Conservation (phyloP, 345 rosid species). For the Clarkia xantiana region DNA sequence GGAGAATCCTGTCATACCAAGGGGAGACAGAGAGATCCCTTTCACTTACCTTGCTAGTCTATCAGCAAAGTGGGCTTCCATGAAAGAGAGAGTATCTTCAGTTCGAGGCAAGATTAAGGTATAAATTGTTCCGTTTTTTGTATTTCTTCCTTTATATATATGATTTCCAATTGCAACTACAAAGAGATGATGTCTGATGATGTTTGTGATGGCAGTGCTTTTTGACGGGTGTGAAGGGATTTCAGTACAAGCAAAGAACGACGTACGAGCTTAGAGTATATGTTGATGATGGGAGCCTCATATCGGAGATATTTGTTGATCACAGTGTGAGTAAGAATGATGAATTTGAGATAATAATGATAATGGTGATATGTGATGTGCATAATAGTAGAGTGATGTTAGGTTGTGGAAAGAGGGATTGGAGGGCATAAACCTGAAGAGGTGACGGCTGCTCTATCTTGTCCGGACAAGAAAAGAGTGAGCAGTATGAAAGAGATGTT, state of each 20-base stretch:
- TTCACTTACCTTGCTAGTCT: conserved; percentile 81
- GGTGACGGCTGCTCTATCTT: conserved; percentile 71
- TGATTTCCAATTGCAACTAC: no score
- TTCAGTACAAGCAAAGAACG: conserved; percentile 47
- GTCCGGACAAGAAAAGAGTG: conserved; percentile 27
- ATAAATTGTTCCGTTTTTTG: neutral
- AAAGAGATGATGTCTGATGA: no score
- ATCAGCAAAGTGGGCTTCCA: conserved; percentile 63
- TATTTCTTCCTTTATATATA: neutral
- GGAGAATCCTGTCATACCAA: conserved; percentile 35
- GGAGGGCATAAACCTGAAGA: conserved; percentile 60
- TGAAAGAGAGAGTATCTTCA: conserved; percentile 30
- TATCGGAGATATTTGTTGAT: conserved; percentile 70
- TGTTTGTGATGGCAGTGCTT: conserved; percentile 42
- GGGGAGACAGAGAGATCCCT: conserved; percentile 49
- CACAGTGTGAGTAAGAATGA: conserved; percentile 43
- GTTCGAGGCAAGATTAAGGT: conserved; percentile 78
- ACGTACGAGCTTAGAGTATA: conserved; percentile 58
- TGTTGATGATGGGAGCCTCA: conserved; percentile 92
- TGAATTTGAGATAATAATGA: neutral
- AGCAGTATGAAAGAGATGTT: conserved; percentile 51
- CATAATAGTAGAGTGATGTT: conserved; percentile 8
- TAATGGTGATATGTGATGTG: conserved; percentile 7
- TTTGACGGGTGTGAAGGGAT: conserved; percentile 77
- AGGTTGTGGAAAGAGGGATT: conserved; percentile 64